Evolutionary conservation across 805 yeast species (phyloP), one percentile per base, ranked within the genome.

Genomic region (Saccharomycopsis babjevae): DNA sequence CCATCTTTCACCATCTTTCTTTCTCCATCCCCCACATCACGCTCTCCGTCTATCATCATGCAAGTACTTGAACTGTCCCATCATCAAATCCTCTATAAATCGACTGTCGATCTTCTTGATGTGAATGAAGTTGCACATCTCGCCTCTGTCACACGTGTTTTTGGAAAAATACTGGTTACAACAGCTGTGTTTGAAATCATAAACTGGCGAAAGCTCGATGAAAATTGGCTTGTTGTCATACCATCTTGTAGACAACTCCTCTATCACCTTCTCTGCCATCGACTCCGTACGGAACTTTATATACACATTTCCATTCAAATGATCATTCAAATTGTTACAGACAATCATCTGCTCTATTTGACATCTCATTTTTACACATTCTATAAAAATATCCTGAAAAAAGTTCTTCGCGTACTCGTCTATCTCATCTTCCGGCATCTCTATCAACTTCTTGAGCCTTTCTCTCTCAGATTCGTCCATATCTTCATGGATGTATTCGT

Each of bases 41-140:
- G 16, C 1, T 46, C 52, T 46, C 18, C 28, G 25, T 11, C 52
- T 36, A 38, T 46, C 30, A 8, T 54, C 43, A 18, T 25, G 43
- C 43, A 63, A 42, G 55, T 61, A 62, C 52, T 71, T 72, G 64
- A 66, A 68, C 67, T 78, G 83, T 2, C 81, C 73, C 16, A 70
- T 62, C 42, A 74, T 75, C 59, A 88, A 72, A 15, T 74, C 77
- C 5, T 66, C 69, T 55, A 76, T 70, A 34, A 84, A 68, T 15
- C 71, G 75, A 6, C 68, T 68, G 1, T 80, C 69, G 0, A 96
- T 89, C 43, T 77, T 72, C 66, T 84, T 77, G 2, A 85, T 78
- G 71, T 92, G 98, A 81, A 90, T 86, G 71, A 88, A 91, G 71
- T 92, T 92, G 73, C 98, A 92, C 68, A 81, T 80, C 38, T 85